Evolutionary conservation across 1,139 yeast genomes (phyloP), one percentile per base, ranked within the genome.

Genomic region (Scheffersomyces quercinus): DNA sequence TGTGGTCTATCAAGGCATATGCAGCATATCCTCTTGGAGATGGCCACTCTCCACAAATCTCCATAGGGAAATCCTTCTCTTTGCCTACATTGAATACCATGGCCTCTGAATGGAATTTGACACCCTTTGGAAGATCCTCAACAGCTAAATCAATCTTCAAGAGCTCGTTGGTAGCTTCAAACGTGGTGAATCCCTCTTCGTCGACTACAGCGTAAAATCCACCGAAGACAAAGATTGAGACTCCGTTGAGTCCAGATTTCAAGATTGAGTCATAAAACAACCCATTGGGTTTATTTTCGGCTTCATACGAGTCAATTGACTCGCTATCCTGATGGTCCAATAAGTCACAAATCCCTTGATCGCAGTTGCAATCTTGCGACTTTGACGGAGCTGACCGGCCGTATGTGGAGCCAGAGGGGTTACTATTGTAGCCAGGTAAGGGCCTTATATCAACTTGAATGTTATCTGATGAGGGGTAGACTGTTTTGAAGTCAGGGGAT

Each of bases 21-120:
- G 78, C 79, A 54, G 68, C 72, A 51, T 56, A 73, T 0, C 79
- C 79, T 54, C 79, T 51, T 6, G 76, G 68, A 9, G 59, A 45
- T 0, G 79, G 79, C 66, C 73, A 60, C 3, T 40, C 26, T 2
- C 41, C 40, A 8, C 35, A 38, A 1, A 43, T 48, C 3, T 31
- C 24, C 35, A 31, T 31, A 8, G 35, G 35, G 9, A 15, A 31
- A 7, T 52, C 54, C 41, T 36, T 48, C 28, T 32, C 48, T 38
- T 35, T 49, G 14, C 45, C 44, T 4, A 56, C 37, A 4, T 50
- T 42, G 35, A 53, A 50, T 0, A 66, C 57, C 28, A 62, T 42
- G 1, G 68, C 70, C 39, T 58, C 62, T 4, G 52, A 41, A 11
- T 60, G 57, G 43, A 65, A 64, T 5, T 43, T 43, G 16, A 52